Conservation (phyloP, 306 rosid genomes). For the Fragaria ananassa region DNA sequence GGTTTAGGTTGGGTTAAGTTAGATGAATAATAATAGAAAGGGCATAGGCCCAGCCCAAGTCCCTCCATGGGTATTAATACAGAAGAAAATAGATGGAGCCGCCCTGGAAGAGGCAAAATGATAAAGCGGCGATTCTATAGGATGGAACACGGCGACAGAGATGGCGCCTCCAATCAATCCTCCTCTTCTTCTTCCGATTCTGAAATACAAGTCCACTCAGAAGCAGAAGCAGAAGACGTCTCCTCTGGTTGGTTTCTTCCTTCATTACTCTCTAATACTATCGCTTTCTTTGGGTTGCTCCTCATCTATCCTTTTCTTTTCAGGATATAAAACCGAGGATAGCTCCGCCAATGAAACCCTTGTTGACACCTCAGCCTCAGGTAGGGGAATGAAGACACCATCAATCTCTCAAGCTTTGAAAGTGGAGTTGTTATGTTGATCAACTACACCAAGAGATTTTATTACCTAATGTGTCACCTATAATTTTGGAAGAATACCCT, state of each 20-base stretch:
- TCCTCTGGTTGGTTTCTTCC: constrained; percentile 58
- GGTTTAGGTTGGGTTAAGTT: too few relatives aligned
- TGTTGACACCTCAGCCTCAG: constrained; percentile 36
- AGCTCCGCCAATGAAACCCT: constrained; percentile 58
- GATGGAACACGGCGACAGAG: constrained; percentile 60
- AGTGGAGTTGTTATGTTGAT: neutral
- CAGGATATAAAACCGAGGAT: constrained; percentile 77
- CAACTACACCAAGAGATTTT: neutral
- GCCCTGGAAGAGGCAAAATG: constrained; percentile 32
- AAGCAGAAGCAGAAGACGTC: constrained; percentile 16
- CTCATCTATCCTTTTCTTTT: neutral
- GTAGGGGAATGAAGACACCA: neutral
- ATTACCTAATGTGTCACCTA: neutral
- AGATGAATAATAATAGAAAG: too few relatives aligned
- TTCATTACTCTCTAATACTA: neutral
- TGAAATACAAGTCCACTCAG: constrained; percentile 36
- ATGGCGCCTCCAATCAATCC: constrained; percentile 54
- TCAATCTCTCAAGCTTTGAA: neutral
- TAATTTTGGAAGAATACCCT: neutral
- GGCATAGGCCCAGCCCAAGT: too few relatives aligned
- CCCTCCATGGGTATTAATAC: too few relatives aligned
- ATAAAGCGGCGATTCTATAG: constrained; percentile 77
- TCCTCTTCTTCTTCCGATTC: constrained; percentile 55
- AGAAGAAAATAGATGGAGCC: too few relatives aligned
- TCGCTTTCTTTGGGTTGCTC: neutral